These are phyloP conservation scores for Mucor sp. DNA, from an alignment of 371 early-diverging fungal genomes.

Conservation along the genomic window DNA sequence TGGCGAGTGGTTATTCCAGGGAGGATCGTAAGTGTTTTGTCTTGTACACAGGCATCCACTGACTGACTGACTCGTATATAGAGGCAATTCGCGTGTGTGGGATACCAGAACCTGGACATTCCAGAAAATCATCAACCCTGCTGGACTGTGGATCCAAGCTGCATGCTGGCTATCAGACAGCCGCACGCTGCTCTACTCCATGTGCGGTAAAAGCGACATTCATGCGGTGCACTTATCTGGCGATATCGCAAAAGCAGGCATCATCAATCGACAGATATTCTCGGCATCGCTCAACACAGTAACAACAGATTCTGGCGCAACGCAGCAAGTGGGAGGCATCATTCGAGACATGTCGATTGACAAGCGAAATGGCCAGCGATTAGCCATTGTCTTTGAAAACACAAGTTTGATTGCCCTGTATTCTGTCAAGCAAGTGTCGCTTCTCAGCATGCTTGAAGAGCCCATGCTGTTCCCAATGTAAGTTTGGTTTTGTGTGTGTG, in stretches of 20 bases:
- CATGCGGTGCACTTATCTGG: slow-evolving; percentile 30
- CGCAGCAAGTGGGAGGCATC: slow-evolving; percentile 6
- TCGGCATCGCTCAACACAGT: not conserved
- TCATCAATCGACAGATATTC: slow-evolving; percentile 15
- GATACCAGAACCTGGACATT: slow-evolving; percentile 42
- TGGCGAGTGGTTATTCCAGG: slow-evolving; percentile 46
- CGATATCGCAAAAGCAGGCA: not conserved
- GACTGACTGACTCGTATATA: not conserved
- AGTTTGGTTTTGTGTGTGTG: no score
- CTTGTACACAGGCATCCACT: no score
- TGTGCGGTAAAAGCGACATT: slow-evolving; percentile 39
- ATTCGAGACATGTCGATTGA: slow-evolving; percentile 43
- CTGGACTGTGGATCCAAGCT: slow-evolving; percentile 47
- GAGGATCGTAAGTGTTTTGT: slow-evolving; percentile 35
- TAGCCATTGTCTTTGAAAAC: slow-evolving; percentile 36
- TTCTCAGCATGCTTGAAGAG: slow-evolving; percentile 17
- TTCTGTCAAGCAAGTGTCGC: slow-evolving; percentile 16
- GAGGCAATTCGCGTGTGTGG: slow-evolving; percentile 45
- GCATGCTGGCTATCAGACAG: slow-evolving; percentile 54
- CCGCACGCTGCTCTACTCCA: slow-evolving; percentile 36
- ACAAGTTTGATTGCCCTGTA: slow-evolving; percentile 29
- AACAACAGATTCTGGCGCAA: not conserved
- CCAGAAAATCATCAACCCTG: slow-evolving; percentile 32
- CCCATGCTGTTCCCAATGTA: slow-evolving; percentile 26
- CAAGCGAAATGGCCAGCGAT: slow-evolving; percentile 29